phyloP scores from a whole-genome alignment of 2,329 filamentous ascomycete genomes.

The Didymella pomorum region DNA sequence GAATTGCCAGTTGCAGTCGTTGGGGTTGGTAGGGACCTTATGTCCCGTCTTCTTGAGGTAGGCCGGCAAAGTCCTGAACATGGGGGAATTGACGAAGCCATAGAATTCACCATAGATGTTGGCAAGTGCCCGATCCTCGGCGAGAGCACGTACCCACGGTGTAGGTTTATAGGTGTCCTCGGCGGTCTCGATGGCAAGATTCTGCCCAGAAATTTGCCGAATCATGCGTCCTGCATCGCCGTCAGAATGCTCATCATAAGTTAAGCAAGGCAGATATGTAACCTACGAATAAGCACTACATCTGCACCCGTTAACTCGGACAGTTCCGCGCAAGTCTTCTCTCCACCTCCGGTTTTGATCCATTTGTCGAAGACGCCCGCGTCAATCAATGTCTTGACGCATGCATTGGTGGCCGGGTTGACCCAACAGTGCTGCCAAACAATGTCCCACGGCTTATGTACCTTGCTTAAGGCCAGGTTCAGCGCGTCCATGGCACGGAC shows the following conservation, averaged over 20 bases:
- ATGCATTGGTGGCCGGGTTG: conserved; percentile 22
- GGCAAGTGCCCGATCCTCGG: conserved; percentile 21
- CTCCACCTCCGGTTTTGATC: conserved; percentile 19
- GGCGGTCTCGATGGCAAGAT: conserved; percentile 20
- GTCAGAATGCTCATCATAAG: conserved; percentile 16
- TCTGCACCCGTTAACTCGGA: conserved; percentile 17
- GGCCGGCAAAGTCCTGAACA: conserved; percentile 22
- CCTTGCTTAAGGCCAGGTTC: conserved; percentile 21
- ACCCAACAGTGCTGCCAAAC: conserved; percentile 24
- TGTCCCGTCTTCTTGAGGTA: conserved; percentile 21
- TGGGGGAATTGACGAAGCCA: conserved; percentile 22
- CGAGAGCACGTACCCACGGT: conserved; percentile 20
- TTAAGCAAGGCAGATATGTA: conserved; percentile 16
- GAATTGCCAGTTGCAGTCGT: conserved; percentile 23
- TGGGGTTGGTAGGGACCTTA: conserved; percentile 19
- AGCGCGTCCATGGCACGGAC: conserved; percentile 20
- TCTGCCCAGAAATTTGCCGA: conserved; percentile 23
- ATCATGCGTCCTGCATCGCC: conserved; percentile 20
- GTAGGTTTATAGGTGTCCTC: conserved; percentile 22
- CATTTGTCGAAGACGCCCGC: conserved; percentile 22
- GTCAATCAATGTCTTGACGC: conserved; percentile 23
- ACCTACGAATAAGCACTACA: conserved; percentile 23
- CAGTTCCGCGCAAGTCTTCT: conserved; percentile 22
- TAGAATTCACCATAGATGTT: conserved; percentile 23
- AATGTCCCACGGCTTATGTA: conserved; percentile 22